These are phyloP conservation scores for Obelidium mucronatum DNA, from an alignment of 192 early-diverging fungal genomes.

Conservation along the genomic window DNA sequence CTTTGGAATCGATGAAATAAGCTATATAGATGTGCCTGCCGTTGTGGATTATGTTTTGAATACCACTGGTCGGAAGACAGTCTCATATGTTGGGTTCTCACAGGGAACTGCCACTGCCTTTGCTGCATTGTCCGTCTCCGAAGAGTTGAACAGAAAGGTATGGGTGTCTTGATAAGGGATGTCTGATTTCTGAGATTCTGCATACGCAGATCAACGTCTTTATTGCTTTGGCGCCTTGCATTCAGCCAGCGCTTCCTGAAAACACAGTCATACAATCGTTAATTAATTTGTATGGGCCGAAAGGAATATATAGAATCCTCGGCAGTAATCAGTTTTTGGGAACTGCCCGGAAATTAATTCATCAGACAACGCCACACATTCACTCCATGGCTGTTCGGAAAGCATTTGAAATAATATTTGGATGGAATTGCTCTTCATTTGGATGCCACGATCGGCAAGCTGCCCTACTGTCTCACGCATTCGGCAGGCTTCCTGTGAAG, in stretches of 20 bases:
- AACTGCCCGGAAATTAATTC: slow-evolving; percentile 81
- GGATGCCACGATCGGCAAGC: slow-evolving; percentile 55
- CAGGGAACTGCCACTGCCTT: slow-evolving; percentile 94
- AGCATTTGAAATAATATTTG: slow-evolving; percentile 84
- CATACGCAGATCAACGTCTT: slow-evolving; percentile 73
- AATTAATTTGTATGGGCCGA: neutral
- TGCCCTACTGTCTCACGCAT: slow-evolving; percentile 78
- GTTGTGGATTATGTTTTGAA: slow-evolving; percentile 85
- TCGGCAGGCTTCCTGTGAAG: slow-evolving; percentile 85
- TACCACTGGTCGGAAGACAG: slow-evolving; percentile 76
- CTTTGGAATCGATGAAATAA: slow-evolving; percentile 93
- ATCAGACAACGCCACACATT: slow-evolving; percentile 84
- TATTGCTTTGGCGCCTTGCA: slow-evolving; percentile 89
- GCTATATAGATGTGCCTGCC: slow-evolving; percentile 84
- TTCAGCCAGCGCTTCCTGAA: slow-evolving; percentile 63
- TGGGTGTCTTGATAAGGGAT: neutral
- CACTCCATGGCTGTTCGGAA: slow-evolving; percentile 87
- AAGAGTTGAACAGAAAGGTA: slow-evolving; percentile 77
- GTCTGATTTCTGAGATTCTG: neutral
- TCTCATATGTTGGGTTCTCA: slow-evolving; percentile 97
- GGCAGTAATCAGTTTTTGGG: slow-evolving; percentile 82
- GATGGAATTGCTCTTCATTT: slow-evolving; percentile 73
- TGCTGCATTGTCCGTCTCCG: slow-evolving; percentile 82
- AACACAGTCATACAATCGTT: slow-evolving; percentile 7
- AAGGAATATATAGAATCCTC: slow-evolving; percentile 9